Evolutionary conservation across 2,329 filamentous ascomycete genomes (phyloP).

Genomic region (Chaetomium sp.): DNA sequence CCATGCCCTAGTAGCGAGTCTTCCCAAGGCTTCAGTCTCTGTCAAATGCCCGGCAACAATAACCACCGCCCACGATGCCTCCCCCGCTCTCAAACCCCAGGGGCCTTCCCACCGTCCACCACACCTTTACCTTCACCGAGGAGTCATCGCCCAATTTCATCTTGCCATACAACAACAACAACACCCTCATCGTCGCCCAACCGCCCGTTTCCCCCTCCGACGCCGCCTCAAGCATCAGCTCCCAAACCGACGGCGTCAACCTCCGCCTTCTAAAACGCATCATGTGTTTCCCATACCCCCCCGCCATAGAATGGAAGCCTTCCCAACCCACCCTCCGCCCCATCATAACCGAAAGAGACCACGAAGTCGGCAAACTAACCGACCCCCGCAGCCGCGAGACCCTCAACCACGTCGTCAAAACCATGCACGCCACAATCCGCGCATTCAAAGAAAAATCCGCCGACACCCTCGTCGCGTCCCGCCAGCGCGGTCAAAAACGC

Average conservation of each 20-base stretch:
- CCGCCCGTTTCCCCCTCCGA: not conserved
- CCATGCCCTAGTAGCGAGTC: not conserved
- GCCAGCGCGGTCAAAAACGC: not conserved
- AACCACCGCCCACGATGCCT: not conserved
- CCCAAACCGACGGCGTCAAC: not conserved
- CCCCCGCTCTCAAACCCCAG: not conserved
- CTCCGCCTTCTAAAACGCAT: not conserved
- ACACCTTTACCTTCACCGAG: not conserved
- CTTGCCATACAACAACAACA: not conserved
- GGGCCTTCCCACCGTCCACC: not conserved
- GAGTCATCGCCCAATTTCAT: not conserved
- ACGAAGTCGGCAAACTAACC: not conserved
- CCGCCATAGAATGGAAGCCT: not conserved
- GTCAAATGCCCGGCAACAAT: not conserved
- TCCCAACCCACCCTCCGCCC: not conserved
- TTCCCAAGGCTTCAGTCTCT: not conserved
- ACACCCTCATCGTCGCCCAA: too few species aligned
- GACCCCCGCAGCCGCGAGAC: not conserved
- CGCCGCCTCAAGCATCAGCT: not conserved
- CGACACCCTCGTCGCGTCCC: not conserved
- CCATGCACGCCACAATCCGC: slow-evolving; percentile 1
- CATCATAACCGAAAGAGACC: not conserved
- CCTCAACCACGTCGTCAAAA: not conserved
- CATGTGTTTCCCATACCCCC: not conserved
- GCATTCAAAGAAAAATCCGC: not conserved